Conservation (phyloP, 371 early-diverging fungal genomes). For the Mortierella sp. region DNA sequence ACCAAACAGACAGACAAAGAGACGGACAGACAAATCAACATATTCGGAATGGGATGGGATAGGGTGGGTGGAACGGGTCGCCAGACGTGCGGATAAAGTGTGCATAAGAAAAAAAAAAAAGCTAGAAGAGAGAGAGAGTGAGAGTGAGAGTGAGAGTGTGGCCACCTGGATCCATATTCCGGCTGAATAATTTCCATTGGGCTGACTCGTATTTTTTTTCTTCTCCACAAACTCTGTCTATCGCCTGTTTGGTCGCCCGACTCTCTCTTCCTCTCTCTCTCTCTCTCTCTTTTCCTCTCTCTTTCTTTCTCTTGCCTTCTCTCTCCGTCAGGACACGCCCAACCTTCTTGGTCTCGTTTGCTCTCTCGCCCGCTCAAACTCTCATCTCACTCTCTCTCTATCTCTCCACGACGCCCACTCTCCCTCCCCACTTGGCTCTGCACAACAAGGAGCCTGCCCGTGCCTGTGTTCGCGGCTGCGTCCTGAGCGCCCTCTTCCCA, state of each 20-base stretch:
- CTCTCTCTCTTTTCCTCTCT: not conserved
- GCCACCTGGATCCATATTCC: not conserved
- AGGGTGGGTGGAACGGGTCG: not conserved
- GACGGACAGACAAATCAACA: not conserved
- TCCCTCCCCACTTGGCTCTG: not conserved
- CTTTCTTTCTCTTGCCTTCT: not conserved
- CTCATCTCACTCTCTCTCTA: not conserved
- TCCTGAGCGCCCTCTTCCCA: not conserved
- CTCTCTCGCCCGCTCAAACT: conserved; percentile 1
- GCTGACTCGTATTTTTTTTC: not conserved
- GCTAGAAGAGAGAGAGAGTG: not conserved
- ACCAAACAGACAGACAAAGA: not conserved
- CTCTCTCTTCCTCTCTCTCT: not conserved
- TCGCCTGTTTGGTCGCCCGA: no score
- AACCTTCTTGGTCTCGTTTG: not conserved
- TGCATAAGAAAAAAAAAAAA: not conserved
- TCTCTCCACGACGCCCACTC: not conserved
- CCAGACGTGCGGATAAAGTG: not conserved
- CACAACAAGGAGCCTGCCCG: no score
- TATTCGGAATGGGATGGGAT: not conserved
- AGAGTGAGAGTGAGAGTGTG: not conserved
- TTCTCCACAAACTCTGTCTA: not conserved
- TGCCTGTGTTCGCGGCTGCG: no score
- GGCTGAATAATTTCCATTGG: not conserved
- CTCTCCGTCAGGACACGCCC: conserved; percentile 4